Evolutionary conservation across 2,329 filamentous ascomycete species (phyloP), one percentile per base, ranked within the genome.

Genomic region (Diplodia scrobiculata): DNA sequence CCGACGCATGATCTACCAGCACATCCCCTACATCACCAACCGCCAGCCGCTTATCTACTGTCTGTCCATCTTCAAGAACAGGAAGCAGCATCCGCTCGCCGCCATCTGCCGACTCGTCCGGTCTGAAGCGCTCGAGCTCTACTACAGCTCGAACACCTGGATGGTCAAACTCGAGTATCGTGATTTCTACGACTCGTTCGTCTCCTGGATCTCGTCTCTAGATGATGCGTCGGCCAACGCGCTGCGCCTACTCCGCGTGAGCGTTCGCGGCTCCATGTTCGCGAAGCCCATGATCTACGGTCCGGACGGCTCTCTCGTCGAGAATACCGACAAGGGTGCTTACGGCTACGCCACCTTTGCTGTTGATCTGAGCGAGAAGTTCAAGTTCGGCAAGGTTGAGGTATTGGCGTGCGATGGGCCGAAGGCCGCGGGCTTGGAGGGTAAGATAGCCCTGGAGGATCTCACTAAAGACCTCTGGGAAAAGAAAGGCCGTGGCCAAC

Each of bases 91-190:
- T 67, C 73, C 75, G 6, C 73, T 78, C 45, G 75, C 75, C 58
- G 71, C 73, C 34, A 75, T 78, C 59, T 75, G 72, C 29, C 73
- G 72, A 5, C 73, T 73, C 19, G 71, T 78, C 51, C 76, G 76
- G 59, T 68, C 72, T 55, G 76, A 78, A 69, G 72, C 74, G 19
- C 75, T 77, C 45, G 73, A 75, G 65, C 75, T 78, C 45, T 78
- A 77, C 73, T 78, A 78, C 72, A 73, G 73, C 70, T 75, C 77
- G 69, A 78, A 78, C 64, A 74, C 72, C 2, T 78, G 76, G 76
- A 71, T 74, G 65, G 74, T 78, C 70, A 78, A 78, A 66, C 73
- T 77, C 17, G 76, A 78, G 67, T 77, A 76, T 68, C 71, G 72
- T 10, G 74, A 77, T 70, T 77, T 78, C 72, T 78, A 78, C 69